Percentiles rank a stretch among this genome's conserved stretches.
Conservation (phyloP, 108 stramenopile genomes). For the Craspedostauros australis region DNA sequence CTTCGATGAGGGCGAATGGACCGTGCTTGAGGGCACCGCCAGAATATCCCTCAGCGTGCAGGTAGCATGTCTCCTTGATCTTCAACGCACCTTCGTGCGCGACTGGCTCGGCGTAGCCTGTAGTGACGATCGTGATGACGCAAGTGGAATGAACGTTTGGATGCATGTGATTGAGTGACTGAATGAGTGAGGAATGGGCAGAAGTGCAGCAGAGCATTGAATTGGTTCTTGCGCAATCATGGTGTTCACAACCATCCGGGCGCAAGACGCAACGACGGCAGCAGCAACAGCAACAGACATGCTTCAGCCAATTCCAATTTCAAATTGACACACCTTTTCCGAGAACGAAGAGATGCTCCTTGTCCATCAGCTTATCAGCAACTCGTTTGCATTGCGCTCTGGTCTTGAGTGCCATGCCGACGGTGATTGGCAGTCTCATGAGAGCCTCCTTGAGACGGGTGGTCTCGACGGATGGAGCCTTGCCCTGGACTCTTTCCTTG, state of each 20-base stretch:
- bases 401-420: slow-evolving; percentile 94
- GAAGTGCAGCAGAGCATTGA: background rate
- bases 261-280: too few species aligned
- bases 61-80: slow-evolving; percentile 99
- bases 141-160: too few species aligned
- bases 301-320: background rate
- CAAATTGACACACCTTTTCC: slow-evolving; percentile 71
- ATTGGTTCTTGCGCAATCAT: too few species aligned
- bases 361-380: slow-evolving; percentile 76
- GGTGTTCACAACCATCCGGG: too few species aligned
- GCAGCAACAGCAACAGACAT: background rate
- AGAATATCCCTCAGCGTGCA: slow-evolving; percentile 98
- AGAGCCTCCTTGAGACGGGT: slow-evolving; percentile 77
- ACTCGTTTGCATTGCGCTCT: slow-evolving; percentile 76
- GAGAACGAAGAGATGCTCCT: slow-evolving; percentile 94
- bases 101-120: slow-evolving; percentile 91
- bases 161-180: too few species aligned
- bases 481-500: slow-evolving; percentile 64
- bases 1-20: slow-evolving; percentile 95
- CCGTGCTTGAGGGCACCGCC: slow-evolving; percentile 99
- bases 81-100: slow-evolving; percentile 97
- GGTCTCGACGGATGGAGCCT: slow-evolving; percentile 37
- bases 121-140: too few species aligned
- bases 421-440: slow-evolving; percentile 95
- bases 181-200: background rate